Conservation (phyloP, 1,139 yeast species). For the Yarrowia galli region DNA sequence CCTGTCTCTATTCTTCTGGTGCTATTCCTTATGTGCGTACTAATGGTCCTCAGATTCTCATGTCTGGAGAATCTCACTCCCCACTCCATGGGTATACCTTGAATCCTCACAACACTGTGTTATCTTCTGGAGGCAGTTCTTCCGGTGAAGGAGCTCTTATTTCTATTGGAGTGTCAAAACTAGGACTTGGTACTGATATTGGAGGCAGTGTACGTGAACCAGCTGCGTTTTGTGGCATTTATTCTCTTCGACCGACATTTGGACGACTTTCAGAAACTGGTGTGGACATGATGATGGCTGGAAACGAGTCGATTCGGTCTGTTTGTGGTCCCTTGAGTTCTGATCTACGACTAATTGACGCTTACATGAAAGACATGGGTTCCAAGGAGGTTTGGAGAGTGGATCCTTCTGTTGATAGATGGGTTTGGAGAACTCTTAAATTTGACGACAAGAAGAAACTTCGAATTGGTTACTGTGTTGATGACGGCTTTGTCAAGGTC, state of each 20-base stretch:
- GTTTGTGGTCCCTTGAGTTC: slow-evolving; percentile 61
- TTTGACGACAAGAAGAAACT: slow-evolving; percentile 44
- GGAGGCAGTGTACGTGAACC: slow-evolving; percentile 70
- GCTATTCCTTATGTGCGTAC: slow-evolving; percentile 64
- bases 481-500: slow-evolving; percentile 49
- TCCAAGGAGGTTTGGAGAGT: slow-evolving; percentile 62
- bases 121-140: slow-evolving; percentile 64
- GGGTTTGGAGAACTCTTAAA: slow-evolving; percentile 6
- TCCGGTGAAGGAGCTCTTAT: slow-evolving; percentile 69
- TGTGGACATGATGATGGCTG: slow-evolving; percentile 50
- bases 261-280: slow-evolving; percentile 58
- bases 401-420: slow-evolving; percentile 50
- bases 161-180: slow-evolving; percentile 57
- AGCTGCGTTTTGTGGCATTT: slow-evolving; percentile 60
- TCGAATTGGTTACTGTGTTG: slow-evolving; percentile 48
- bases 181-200: slow-evolving; percentile 68
- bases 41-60: slow-evolving; percentile 63
- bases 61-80: slow-evolving; percentile 58
- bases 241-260: slow-evolving; percentile 59
- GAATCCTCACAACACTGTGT: slow-evolving; percentile 55
- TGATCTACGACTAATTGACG: slow-evolving; percentile 42
- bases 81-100: slow-evolving; percentile 56
- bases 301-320: slow-evolving; percentile 55
- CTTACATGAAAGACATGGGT: slow-evolving; percentile 61
- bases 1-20: slow-evolving; percentile 55